Conservation (phyloP, 2,329 filamentous ascomycete genomes). For the Penicillium sclerotigenum region DNA sequence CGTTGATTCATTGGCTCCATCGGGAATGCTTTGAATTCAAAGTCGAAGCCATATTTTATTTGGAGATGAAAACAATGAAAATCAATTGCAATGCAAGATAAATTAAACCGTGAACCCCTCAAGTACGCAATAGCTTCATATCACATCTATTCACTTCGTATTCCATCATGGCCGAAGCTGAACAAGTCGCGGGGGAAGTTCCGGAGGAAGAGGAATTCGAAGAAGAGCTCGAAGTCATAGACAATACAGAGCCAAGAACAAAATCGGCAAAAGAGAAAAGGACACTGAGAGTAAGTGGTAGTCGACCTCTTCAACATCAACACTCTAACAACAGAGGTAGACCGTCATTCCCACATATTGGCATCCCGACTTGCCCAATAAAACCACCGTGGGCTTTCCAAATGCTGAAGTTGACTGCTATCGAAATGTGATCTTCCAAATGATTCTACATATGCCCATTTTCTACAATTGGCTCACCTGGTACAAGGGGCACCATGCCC, state of each 20-base stretch:
- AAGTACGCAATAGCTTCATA: background rate
- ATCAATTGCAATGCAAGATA: background rate
- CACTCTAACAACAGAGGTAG: background rate
- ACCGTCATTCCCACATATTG: background rate
- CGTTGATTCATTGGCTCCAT: background rate
- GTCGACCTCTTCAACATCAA: background rate
- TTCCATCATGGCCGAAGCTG: background rate
- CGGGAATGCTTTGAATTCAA: background rate
- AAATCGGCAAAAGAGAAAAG: background rate
- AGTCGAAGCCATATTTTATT: background rate
- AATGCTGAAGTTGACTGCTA: conserved; percentile 21
- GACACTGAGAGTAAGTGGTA: background rate
- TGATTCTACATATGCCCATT: conserved; percentile 26
- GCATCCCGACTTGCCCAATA: background rate
- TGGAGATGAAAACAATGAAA: background rate
- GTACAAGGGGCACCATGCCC: conserved; percentile 7
- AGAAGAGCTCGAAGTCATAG: no score
- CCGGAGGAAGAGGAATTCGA: background rate
- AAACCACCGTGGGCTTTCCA: conserved; percentile 1
- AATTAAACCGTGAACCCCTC: background rate
- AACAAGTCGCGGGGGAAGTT: background rate
- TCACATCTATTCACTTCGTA: background rate
- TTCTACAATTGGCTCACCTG: conserved; percentile 24
- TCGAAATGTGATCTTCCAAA: conserved; percentile 25
- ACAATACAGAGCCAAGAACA: background rate